Conservation (phyloP, 2,329 filamentous ascomycete genomes). For the Teratosphaeriaceae sp. region DNA sequence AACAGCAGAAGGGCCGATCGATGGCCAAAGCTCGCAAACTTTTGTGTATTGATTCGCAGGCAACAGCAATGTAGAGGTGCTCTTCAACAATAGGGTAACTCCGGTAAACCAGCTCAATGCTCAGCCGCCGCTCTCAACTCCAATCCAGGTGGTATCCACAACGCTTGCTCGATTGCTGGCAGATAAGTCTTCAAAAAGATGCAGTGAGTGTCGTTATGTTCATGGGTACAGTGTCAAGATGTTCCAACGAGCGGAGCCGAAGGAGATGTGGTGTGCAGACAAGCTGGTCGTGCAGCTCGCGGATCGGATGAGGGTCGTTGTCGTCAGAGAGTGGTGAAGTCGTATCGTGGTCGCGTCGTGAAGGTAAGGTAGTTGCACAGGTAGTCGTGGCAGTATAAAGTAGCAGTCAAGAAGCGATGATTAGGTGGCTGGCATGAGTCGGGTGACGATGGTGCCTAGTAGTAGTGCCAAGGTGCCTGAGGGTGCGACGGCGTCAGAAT, state of each 20-base stretch:
- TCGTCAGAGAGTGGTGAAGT: not conserved
- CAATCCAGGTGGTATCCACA: constrained; percentile 10
- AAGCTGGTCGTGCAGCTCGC: constrained; percentile 4
- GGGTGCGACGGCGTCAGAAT: constrained; percentile 1
- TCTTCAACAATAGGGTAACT: constrained; percentile 9
- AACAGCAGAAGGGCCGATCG: constrained; percentile 6
- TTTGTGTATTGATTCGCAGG: constrained; percentile 7
- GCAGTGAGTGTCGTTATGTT: constrained; percentile 38
- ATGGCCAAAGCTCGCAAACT: constrained; percentile 10
- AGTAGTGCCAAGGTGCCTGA: constrained; percentile 3
- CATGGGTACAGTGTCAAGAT: constrained; percentile 24
- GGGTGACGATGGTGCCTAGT: not conserved
- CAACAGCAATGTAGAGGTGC: not conserved
- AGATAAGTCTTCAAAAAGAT: constrained; percentile 34
- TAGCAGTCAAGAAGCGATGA: too few species aligned
- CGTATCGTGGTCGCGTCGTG: constrained; percentile 2
- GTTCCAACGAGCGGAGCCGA: constrained; percentile 14
- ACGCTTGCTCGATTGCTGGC: constrained; percentile 15
- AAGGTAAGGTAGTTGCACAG: not conserved
- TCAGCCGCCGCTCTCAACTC: constrained; percentile 7
- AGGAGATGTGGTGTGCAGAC: constrained; percentile 5
- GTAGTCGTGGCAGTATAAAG: constrained; percentile 1
- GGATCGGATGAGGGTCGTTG: not conserved
- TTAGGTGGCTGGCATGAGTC: not conserved
- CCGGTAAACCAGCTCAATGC: constrained; percentile 2